Evolutionary conservation across 352 stramenopile genomes (phyloP), one percentile per base, ranked within the genome.

Genomic region (Pythium folliculosum): DNA sequence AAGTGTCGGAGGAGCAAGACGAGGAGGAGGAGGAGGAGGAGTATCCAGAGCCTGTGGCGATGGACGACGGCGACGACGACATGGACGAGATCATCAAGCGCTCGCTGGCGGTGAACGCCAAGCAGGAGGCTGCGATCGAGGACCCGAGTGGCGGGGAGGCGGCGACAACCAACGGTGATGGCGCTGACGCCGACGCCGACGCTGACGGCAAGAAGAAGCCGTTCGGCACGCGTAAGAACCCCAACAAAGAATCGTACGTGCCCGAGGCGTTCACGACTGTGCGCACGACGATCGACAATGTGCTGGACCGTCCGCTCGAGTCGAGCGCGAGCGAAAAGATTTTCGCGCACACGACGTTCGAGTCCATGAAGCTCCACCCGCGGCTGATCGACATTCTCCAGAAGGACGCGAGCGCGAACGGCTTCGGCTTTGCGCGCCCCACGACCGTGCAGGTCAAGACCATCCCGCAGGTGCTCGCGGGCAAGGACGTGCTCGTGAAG

Each of bases 401-500:
- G 60, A 92, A 88, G 50, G 73, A 81, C 38, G 62, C 40, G 27
- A 71, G 69, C 21, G 78, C 43, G 23, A 65, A 80, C 51, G 88
- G 88, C 57, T 94, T 96, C 76, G 88, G 81, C 3, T 95, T 96
- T 62, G 73, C 73, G 0, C 72, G 82, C 8, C 87, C 86, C 0
- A 96, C 89, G 48, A 90, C 76, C 17, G 87, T 96, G 40, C 89
- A 96, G 62, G 85, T 92, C 32, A 78, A 92, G 72, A 91, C 84
- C 5, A 87, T 96, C 52, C 88, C 86, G 9, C 83, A 72, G 0
- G 78, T 93, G 38, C 67, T 94, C 1, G 75, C 75, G 16, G 80
- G 80, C n/a, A 84, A 82, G 55, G 89, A 98, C 73, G 78, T 99
- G 48, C 77, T 99, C 22, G 82, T 99, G 55, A 98, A 99, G 76